Base-by-base conservation (phyloP, 2,329 filamentous ascomycete genomes). In the Trichoderma hamatum region DNA sequence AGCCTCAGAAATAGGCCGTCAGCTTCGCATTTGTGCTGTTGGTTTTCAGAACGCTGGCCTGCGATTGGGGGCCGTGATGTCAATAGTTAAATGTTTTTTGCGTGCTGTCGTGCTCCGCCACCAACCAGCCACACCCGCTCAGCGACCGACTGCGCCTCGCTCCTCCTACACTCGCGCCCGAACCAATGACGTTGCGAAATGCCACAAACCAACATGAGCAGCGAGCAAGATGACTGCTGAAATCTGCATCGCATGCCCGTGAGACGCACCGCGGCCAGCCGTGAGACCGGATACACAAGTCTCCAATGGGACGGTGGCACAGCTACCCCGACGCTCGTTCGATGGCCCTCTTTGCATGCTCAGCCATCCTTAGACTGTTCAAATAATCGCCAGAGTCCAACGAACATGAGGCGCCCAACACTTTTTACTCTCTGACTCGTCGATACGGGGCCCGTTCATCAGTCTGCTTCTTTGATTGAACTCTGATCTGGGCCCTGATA, bases 61-160 rank as follows among this genome's bases (percentile, higher is more conserved):
- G 34, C 49, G 32, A 64, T 39, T 64, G 61, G 61, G 61, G 51
- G 61, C 61, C 24, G 61, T 55, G 52, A 55, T 55, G 52, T 55
- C 52, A 43, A 19, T 28, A 30, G 10, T 43, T 6, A 34, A 39
- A 36, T 30, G 34, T 21, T 2, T 7, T 30, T 43, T 43, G 7
- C 19, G 49, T 55, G 32, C 24, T 30, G 11, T 14, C 61, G 14
- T 13, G 49, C 61, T 43, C 21, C 61, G 61, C 61, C 61, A 64
- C 49, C 30, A n/a, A 49, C 11, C 46, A 64, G 61, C 61, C 61
- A 64, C 61, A 43, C 61, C 61, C 46, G n/a, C 26, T 3, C 24
- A 19, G 34, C 26, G 61, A 5, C 61, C 61, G 32, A 3, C 28
- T 16, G n/a, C n/a, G n/a, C n/a, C n/a, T n/a, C n/a, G n/a, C n/a